phyloP scores from a whole-genome alignment of 495 filamentous ascomycete genomes.

The Ascodesmis nigricans region DNA sequence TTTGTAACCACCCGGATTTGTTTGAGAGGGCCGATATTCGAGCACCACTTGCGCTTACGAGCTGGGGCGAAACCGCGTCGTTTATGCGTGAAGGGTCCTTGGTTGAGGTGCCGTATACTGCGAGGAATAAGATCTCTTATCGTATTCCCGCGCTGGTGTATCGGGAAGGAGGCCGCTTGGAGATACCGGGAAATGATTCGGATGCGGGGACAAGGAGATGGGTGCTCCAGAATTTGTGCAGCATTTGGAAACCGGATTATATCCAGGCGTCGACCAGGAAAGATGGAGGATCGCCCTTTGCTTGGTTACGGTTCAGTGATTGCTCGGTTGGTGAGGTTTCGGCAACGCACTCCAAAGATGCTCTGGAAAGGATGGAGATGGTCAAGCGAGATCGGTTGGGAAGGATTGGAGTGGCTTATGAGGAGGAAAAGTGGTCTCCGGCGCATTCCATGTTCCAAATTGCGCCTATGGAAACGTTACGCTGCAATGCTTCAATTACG shows the following conservation, averaged over 20 bases:
- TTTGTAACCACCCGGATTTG: conserved; percentile 94
- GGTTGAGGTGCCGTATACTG: conserved; percentile 67
- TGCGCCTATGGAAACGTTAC: conserved; percentile 41
- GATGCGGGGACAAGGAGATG: conserved; percentile 52
- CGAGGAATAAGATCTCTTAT: conserved; percentile 67
- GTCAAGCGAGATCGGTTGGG: conserved; percentile 15
- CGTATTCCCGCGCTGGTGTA: conserved; percentile 57
- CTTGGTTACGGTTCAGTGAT: conserved; percentile 76
- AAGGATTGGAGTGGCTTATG: conserved; percentile 34
- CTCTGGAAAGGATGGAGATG: conserved; percentile 27
- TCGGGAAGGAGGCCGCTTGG: conserved; percentile 48
- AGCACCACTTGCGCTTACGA: conserved; percentile 58
- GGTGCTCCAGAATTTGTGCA: conserved; percentile 57
- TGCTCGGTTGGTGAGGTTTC: conserved; percentile 49
- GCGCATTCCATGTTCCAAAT: conserved; percentile 64
- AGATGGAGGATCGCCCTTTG: conserved; percentile 43
- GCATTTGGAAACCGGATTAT: conserved; percentile 69
- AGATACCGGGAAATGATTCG: conserved; percentile 57
- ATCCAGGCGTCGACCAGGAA: conserved; percentile 34
- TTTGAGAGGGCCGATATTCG: conserved; percentile 85
- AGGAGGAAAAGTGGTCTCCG: conserved; percentile 37
- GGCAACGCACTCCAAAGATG: conserved; percentile 37
- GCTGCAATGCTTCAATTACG: conserved; percentile 46
- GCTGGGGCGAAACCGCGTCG: conserved; percentile 83
- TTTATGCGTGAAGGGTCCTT: conserved; percentile 74